Evolutionary conservation across 768 basidiomycete species (phyloP), one percentile per base, ranked within the genome.

Genomic region (Fomitopsis serialis): DNA sequence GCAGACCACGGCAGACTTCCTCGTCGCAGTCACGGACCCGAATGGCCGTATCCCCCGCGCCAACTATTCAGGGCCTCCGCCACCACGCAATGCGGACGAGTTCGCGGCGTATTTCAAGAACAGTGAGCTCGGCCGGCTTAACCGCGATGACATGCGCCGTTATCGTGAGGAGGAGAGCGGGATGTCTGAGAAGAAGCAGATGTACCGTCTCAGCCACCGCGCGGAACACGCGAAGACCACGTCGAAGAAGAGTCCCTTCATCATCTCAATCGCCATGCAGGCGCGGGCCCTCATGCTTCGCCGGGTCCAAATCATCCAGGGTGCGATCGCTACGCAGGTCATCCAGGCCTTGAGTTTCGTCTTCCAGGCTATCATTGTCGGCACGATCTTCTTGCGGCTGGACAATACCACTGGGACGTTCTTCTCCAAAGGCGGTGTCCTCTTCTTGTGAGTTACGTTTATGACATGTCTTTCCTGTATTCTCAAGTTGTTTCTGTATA

Each of bases 381-480:
- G 87, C 24, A 82, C 80, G 0, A 77, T 87, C 25, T 92, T 87
- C 73, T 72, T 81, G 53, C 71, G 76, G 9, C 68, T 82, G 32
- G 72, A 78, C 0, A 70, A 79, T 15, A 69, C 71, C 9, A 87
- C 88, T 0, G 66, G 72, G 13, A 81, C 79, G 11, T 85, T 79
- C 63, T 90, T 87, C 73, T 82, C 85, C n/a, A 79, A 89, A 19
- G 88, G 87, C 37, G 84, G 89, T 69, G 74, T 86, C 22, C 71
- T 92, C 19, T 91, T 87, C 77, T 89, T 90, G 78, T 85, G 64
- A 32, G 79, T 45, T 1, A 32, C 35, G 17, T 34, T 36, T 10
- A 5, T 35, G 19, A 1, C 35, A n/a, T n/a, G n/a, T n/a, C n/a
- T n/a, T 25, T 50, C 13, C 2, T 11, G 17, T 48, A 15, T 35